Percentiles rank a stretch among this genome's conserved stretches.
These are phyloP conservation scores for Ustilago lituana DNA, from an alignment of 1,284 basidiomycete genomes.

Conservation along the genomic window DNA sequence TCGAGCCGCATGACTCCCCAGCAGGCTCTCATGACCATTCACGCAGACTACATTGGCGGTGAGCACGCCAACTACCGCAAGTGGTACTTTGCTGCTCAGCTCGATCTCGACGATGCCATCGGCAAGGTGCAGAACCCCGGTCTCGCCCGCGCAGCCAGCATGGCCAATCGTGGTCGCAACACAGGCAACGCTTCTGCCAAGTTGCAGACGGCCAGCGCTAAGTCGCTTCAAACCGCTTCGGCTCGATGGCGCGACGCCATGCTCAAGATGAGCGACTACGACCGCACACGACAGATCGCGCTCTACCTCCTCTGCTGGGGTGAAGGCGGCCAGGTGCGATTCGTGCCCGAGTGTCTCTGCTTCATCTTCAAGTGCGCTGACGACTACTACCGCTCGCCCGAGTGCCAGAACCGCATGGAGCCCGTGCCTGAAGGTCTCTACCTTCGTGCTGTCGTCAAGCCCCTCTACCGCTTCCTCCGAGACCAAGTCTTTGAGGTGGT, in stretches of 20 bases:
- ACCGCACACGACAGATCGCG: slow-evolving; percentile 94
- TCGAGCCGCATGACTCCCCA: slow-evolving; percentile 87
- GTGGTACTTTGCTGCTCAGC: slow-evolving; percentile 99
- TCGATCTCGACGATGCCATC: slow-evolving; percentile 97
- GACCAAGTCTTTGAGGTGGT: slow-evolving; percentile 98
- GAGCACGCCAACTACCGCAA: slow-evolving; percentile 70
- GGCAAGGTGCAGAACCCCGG: slow-evolving; percentile 92
- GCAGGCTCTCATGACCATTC: slow-evolving; percentile 87
- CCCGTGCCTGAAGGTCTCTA: slow-evolving; percentile 95
- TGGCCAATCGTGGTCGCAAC: slow-evolving; percentile 71
- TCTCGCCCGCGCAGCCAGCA: slow-evolving; percentile 81
- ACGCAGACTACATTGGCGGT: slow-evolving; percentile 98
- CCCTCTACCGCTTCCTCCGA: slow-evolving; percentile 94
- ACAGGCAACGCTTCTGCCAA: slow-evolving; percentile 66
- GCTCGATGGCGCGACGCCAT: slow-evolving; percentile 96
- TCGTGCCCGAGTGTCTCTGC: slow-evolving; percentile 94
- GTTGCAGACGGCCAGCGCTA: slow-evolving; percentile 76
- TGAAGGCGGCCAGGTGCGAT: slow-evolving; percentile 97
- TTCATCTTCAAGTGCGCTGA: slow-evolving; percentile 99
- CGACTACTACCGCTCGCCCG: slow-evolving; percentile 98
- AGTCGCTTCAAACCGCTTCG: slow-evolving; percentile 82
- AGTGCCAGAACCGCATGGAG: slow-evolving; percentile 93
- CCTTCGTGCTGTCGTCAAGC: slow-evolving; percentile 88
- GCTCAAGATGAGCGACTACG: slow-evolving; percentile 98
- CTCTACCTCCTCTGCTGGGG: slow-evolving; percentile 97